Evolutionary conservation across 441 rosid genomes (phyloP), one percentile per base, ranked within the genome.

Genomic region (Erodium texanum): DNA sequence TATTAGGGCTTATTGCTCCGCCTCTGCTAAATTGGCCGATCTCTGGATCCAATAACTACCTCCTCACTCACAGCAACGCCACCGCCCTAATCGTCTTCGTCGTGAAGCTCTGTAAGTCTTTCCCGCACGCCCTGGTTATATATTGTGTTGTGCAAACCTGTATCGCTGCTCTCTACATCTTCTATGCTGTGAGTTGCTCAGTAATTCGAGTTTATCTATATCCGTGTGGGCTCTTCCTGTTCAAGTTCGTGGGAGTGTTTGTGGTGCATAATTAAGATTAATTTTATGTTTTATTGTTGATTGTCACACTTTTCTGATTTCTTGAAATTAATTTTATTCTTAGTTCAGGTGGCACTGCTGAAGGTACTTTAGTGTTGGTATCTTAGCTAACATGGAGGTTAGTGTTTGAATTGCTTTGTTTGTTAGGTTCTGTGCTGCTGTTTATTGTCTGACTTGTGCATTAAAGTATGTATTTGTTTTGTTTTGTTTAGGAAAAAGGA

Each of bases 401-500:
- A 58, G 62, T 58, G 24, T 22, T 4, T 58, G 27, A 58, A 58
- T 58, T 58, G n/a, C 15, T 20, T 20, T 58, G 62, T 0, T 58
- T 58, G 27, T 58, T 9, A 7, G 62, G 27, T 58, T 20, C 12
- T 58, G 24, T 58, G 27, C 10, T 22, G 24, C 15, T 20, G 27
- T 48, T 27, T 36, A 7, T 62, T 22, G 6, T 2, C 15, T 62
- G 24, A 56, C 38, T 6, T 68, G 36, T 48, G 52, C 1, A 10
- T 8, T 11, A 29, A 2, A 48, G 48, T 22, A 10, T 20, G 7
- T n/a, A 6, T 27, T 58, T 12, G 16, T 16, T 38, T 67, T 62
- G 24, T 15, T 38, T 14, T 71, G 27, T 22, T 56, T 69, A 70
- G 71, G n/a, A 68, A 65, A 67, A 63, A 43, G 75, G 52, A 66